These are phyloP conservation scores for Bipolaris victoriae DNA, from an alignment of 2,329 filamentous ascomycete species.

Conservation along the genomic window DNA sequence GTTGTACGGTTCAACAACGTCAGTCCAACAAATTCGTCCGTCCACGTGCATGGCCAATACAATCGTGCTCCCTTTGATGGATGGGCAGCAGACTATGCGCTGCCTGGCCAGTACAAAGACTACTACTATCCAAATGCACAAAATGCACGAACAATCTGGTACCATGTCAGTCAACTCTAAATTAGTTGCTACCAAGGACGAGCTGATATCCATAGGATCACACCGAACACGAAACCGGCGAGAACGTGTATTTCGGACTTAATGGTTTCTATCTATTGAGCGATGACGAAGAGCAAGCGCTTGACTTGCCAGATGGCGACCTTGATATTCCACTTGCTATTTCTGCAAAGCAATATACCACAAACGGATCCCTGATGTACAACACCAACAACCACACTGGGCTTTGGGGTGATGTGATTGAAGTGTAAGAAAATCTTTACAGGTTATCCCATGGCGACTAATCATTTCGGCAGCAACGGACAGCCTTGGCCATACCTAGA, in stretches of 20 bases:
- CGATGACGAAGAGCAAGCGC: slow-evolving; percentile 57
- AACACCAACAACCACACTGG: slow-evolving; percentile 54
- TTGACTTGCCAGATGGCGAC: slow-evolving; percentile 59
- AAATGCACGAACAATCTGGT: slow-evolving; percentile 62
- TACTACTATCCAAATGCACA: slow-evolving; percentile 67
- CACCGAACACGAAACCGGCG: slow-evolving; percentile 54
- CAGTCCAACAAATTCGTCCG: slow-evolving; percentile 51
- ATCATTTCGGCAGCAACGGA: slow-evolving; percentile 51
- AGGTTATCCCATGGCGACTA: background rate
- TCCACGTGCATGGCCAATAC: slow-evolving; percentile 64
- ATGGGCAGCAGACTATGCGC: slow-evolving; percentile 61
- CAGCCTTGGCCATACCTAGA: slow-evolving; percentile 64
- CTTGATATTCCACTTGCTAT: slow-evolving; percentile 63
- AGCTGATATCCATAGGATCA: slow-evolving; percentile 42
- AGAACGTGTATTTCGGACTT: slow-evolving; percentile 64
- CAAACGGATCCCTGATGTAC: slow-evolving; percentile 58
- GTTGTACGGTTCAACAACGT: slow-evolving; percentile 63
- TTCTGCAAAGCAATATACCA: slow-evolving; percentile 59
- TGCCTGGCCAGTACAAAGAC: slow-evolving; percentile 63
- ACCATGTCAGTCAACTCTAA: slow-evolving; percentile 53
- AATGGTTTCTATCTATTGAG: slow-evolving; percentile 62
- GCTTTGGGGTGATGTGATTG: slow-evolving; percentile 64
- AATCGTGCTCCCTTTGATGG: slow-evolving; percentile 57
- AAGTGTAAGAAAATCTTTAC: slow-evolving; percentile 48
- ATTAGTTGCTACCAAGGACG: too few species aligned